A percentile compares a stretch with the other conserved stretches of the same genome.
Conservation (phyloP, 2,329 filamentous ascomycete genomes). For the Cercospora citrullina region DNA sequence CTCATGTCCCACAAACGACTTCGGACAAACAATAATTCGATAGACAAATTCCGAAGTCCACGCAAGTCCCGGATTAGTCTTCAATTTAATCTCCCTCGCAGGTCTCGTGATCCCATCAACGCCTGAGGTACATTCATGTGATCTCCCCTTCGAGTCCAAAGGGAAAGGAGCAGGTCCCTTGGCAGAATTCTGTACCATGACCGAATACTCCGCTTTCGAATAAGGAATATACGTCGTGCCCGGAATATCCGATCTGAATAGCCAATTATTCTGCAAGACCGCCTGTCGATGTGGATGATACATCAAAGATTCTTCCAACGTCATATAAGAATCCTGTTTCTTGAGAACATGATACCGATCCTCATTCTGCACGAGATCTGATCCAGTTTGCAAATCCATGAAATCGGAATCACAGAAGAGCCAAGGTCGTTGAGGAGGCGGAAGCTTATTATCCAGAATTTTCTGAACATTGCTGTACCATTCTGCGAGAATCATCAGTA, state of each 20-base stretch:
- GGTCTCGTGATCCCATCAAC: not conserved
- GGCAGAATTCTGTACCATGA: not conserved
- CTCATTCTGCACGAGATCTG: not conserved
- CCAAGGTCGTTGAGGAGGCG: not conserved
- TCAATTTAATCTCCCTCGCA: not conserved
- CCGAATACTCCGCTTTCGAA: not conserved
- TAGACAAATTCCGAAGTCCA: not conserved
- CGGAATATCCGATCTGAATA: not conserved
- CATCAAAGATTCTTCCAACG: not conserved
- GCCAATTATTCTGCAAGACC: not conserved
- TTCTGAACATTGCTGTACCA: conserved; percentile 4
- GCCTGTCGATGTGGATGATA: not conserved
- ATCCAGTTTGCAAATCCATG: not conserved
- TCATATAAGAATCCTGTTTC: not conserved
- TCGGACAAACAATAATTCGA: not conserved
- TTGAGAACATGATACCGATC: not conserved
- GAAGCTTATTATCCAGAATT: not conserved
- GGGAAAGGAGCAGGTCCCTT: not conserved
- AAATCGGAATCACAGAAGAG: conserved; percentile 15
- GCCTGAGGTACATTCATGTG: not conserved
- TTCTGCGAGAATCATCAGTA: not conserved
- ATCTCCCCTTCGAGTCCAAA: not conserved
- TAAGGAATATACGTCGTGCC: not conserved
- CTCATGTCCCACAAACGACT: not conserved
- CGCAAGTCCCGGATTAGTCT: not conserved